Conservation (phyloP, 768 basidiomycete species). For the Amanita rimosa region DNA sequence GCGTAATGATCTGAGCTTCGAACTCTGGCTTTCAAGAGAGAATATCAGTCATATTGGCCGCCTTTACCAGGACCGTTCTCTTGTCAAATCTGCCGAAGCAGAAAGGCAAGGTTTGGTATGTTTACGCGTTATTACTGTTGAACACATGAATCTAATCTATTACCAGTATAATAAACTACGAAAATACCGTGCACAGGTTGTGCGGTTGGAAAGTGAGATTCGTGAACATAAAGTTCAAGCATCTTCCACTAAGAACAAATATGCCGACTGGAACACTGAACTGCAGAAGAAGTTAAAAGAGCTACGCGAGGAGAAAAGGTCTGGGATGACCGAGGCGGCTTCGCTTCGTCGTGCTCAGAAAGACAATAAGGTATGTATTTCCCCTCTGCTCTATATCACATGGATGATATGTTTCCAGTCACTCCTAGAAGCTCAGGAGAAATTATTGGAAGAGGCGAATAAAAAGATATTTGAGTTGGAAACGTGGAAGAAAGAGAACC, state of each 20-base stretch:
- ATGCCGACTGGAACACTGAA: constrained; percentile 75
- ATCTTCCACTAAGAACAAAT: constrained; percentile 62
- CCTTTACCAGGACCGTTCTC: constrained; percentile 61
- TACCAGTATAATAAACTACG: constrained; percentile 71
- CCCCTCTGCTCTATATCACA: background rate
- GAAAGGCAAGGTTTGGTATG: constrained; percentile 76
- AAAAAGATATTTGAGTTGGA: constrained; percentile 59
- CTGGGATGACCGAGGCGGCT: constrained; percentile 63
- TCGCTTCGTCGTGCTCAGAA: constrained; percentile 58
- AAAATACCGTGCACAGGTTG: constrained; percentile 62
- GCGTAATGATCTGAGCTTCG: constrained; percentile 76
- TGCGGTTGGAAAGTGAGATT: constrained; percentile 55
- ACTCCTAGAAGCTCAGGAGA: constrained; percentile 56
- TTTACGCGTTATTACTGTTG: constrained; percentile 5
- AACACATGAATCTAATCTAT: background rate
- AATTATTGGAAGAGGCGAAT: constrained; percentile 57
- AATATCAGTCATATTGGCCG: constrained; percentile 77
- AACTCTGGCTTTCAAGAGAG: constrained; percentile 73
- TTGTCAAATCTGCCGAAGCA: constrained; percentile 64
- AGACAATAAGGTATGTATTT: constrained; percentile 45
- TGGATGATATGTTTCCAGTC: constrained; percentile 28
- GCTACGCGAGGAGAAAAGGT: constrained; percentile 69
- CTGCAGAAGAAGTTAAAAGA: constrained; percentile 68
- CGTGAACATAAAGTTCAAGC: constrained; percentile 67
- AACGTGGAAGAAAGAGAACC: constrained; percentile 66